A percentile compares a stretch with the other conserved stretches of the same genome.
Conservation (phyloP, 352 stramenopile species). For the Phytophthora litchii region DNA sequence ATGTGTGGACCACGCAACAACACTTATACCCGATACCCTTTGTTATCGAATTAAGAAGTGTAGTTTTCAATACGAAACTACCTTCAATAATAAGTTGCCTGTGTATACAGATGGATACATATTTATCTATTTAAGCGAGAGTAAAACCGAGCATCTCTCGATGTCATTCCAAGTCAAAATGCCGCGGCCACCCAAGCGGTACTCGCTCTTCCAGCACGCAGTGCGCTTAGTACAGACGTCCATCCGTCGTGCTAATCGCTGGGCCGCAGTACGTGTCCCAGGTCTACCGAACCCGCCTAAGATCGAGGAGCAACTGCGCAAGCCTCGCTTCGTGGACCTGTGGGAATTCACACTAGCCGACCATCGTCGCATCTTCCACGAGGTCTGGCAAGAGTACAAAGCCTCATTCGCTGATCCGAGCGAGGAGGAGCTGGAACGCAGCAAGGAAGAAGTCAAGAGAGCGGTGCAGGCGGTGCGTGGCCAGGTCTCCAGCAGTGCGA, state of each 20-base stretch:
- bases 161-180: conserved; percentile 12
- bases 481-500: conserved; percentile 60
- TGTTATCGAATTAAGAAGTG: background rate
- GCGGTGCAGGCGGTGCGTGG: conserved; percentile 50
- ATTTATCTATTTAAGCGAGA: background rate
- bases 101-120: background rate
- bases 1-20: background rate
- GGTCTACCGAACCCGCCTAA: conserved; percentile 79
- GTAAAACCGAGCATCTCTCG: background rate
- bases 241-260: conserved; percentile 53
- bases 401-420: conserved; percentile 56
- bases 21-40: background rate
- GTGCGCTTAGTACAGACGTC: conserved; percentile 78
- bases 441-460: conserved; percentile 66
- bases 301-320: conserved; percentile 42
- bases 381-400: conserved; percentile 82
- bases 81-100: background rate
- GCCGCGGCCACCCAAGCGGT: conserved; percentile 47
- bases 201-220: conserved; percentile 80
- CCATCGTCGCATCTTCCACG: conserved; percentile 59
- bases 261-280: conserved; percentile 59
- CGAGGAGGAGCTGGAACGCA: conserved; percentile 65
- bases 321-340: conserved; percentile 70
- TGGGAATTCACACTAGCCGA: conserved; percentile 81
- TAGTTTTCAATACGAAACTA: background rate